These are phyloP conservation scores for Phaeosphaeriaceae sp. DNA, from an alignment of 2,329 filamentous ascomycete genomes.

Conservation along the genomic window DNA sequence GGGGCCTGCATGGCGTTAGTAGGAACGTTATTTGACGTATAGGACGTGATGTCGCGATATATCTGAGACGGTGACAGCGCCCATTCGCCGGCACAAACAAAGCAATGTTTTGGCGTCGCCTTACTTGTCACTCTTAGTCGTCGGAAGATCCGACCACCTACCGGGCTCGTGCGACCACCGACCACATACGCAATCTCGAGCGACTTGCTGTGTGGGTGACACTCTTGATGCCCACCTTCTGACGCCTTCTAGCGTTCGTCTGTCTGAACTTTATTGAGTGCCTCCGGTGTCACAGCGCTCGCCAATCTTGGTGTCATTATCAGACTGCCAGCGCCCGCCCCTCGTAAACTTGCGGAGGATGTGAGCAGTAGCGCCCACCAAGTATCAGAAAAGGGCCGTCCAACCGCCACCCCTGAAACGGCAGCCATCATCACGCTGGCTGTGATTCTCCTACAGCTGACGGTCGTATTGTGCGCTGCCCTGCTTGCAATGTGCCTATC, in stretches of 20 bases:
- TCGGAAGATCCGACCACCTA: neutral
- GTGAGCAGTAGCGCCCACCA: neutral
- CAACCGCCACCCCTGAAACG: neutral
- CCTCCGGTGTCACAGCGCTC: neutral
- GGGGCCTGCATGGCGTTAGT: conserved; percentile 19
- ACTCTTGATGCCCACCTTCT: too few relatives aligned
- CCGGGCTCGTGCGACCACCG: too few relatives aligned
- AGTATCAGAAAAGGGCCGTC: neutral
- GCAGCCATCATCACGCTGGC: neutral
- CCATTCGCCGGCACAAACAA: conserved; percentile 16
- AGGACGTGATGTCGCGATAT: conserved; percentile 17
- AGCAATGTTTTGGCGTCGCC: conserved; percentile 14
- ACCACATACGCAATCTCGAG: too few relatives aligned
- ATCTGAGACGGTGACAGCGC: conserved; percentile 30
- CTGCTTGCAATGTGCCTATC: neutral
- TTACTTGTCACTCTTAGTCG: too few relatives aligned
- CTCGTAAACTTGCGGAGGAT: neutral
- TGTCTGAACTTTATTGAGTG: neutral
- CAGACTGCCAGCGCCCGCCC: neutral
- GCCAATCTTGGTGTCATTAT: neutral
- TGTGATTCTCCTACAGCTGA: neutral
- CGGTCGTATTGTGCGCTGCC: neutral
- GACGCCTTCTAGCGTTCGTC: conserved; percentile 2
- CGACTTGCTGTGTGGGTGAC: too few relatives aligned
- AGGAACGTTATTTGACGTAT: conserved; percentile 19